phyloP scores from a whole-genome alignment of 1,284 basidiomycete genomes.

The Trametes sp. region DNA sequence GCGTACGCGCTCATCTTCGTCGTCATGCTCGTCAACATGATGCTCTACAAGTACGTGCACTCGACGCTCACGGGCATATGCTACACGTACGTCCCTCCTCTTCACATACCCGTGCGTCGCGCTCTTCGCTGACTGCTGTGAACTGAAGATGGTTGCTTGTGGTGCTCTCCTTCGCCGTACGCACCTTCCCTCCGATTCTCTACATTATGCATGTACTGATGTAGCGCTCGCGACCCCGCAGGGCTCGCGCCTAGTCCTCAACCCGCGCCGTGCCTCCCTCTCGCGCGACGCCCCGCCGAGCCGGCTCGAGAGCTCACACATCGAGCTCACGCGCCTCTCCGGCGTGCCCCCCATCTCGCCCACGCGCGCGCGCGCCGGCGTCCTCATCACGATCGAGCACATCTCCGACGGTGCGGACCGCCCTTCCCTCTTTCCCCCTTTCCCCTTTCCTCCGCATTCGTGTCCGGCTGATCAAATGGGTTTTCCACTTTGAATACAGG shows the following conservation, averaged over 20 bases:
- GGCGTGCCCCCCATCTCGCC: not conserved
- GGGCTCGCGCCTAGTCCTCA: slow-evolving; percentile 10
- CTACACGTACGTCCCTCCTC: slow-evolving; percentile 33
- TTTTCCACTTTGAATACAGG: not conserved
- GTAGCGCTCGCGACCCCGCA: not conserved
- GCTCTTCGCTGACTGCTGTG: not conserved
- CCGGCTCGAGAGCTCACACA: not conserved
- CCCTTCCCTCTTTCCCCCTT: too few relatives aligned
- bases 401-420: not conserved
- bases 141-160: slow-evolving; percentile 36
- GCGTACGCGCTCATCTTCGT: slow-evolving; percentile 40
- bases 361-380: slow-evolving; percentile 1
- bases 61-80: slow-evolving; percentile 40
- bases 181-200: not conserved
- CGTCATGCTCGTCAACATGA: slow-evolving; percentile 35
- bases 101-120: not conserved
- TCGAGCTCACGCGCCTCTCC: slow-evolving; percentile 11
- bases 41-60: slow-evolving; percentile 37
- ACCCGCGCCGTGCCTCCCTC: slow-evolving; percentile 5
- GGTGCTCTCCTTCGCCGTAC: slow-evolving; percentile 38
- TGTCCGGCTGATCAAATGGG: not conserved
- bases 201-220: not conserved
- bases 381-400: slow-evolving; percentile 2
- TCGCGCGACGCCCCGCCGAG: not conserved
- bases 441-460: not conserved